These are phyloP conservation scores for Rhodotorula sphaerocarpa DNA, from an alignment of 768 basidiomycete species.

Conservation along the genomic window DNA sequence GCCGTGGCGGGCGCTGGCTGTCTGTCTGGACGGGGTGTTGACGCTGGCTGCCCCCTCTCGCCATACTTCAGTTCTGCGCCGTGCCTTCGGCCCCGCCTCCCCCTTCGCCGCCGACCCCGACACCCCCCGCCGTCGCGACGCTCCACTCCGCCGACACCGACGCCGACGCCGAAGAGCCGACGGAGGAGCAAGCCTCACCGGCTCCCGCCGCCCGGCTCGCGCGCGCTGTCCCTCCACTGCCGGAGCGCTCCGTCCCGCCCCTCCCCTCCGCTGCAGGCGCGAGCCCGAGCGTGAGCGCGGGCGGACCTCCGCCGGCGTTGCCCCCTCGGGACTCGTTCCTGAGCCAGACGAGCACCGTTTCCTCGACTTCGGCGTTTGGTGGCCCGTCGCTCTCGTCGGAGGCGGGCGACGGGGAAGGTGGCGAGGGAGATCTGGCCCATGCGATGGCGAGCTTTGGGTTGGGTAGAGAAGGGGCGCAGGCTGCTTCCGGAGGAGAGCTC, in stretches of 20 bases:
- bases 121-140: not conserved
- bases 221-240: not conserved
- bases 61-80: constrained; percentile 4
- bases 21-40: not conserved
- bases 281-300: not conserved
- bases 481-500: no score
- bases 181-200: no score
- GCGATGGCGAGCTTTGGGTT: not conserved
- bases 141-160: not conserved
- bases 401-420: no score
- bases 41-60: not conserved
- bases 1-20: no score
- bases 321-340: constrained; percentile 1
- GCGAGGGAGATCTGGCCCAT: no score
- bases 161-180: not conserved
- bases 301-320: not conserved
- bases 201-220: not conserved
- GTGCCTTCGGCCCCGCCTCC: not conserved
- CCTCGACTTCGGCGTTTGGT: not conserved
- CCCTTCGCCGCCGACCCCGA: not conserved
- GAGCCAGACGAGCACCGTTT: not conserved
- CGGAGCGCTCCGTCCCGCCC: not conserved
- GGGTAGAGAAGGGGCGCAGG: not conserved
- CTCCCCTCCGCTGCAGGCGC: no score
- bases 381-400: no score